Base-by-base conservation (phyloP, 148 eudicot genomes). In the Heliosperma pusillum region DNA sequence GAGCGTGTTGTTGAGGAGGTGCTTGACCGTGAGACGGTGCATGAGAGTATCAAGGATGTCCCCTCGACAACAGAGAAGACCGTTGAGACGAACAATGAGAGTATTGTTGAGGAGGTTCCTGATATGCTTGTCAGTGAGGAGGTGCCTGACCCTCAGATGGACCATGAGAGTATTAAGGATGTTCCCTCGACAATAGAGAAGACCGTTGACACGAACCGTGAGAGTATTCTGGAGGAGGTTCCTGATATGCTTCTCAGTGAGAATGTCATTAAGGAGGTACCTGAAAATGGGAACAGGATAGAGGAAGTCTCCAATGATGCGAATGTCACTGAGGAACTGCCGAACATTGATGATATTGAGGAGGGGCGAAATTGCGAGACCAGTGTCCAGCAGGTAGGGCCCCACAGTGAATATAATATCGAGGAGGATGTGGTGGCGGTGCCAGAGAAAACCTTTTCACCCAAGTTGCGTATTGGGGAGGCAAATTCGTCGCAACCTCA, bases 401-500 rank as follows among this genome's bases (percentile, higher is more conserved):
- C 73, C 11, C 40, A 52, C 11, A 2, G 7, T 22, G 73, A 70
- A 30, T 16, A 26, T 1, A 68, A 68, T 21, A 16, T 67, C 17
- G 50, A 30, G n/a, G 72, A 27, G 10, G 64, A n/a, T n/a, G n/a
- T n/a, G n/a, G n/a, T n/a, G n/a, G n/a, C n/a, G n/a, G 36, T 62
- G 55, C 79, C 60, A 59, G 8, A 66, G 13, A 55, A 30, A 26
- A 21, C 76, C 17, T 63, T 71, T 47, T 69, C 83, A 8, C 76
- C 74, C 0, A 24, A 61, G 58, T 2, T 30, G 76, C 76, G 72
- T 13, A 58, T 15, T 22, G 71, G 62, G 27, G 71, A 56, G 70
- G 71, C 74, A 4, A 71, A 77, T 66, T 79, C 74, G 0, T 50
- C 77, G 6, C 86, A 83, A 61, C 80, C 57, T 20, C 81, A 74